Evolutionary conservation across 2,329 filamentous ascomycete species (phyloP), one percentile per base, ranked within the genome.

Genomic region (Nothopassalora personata): DNA sequence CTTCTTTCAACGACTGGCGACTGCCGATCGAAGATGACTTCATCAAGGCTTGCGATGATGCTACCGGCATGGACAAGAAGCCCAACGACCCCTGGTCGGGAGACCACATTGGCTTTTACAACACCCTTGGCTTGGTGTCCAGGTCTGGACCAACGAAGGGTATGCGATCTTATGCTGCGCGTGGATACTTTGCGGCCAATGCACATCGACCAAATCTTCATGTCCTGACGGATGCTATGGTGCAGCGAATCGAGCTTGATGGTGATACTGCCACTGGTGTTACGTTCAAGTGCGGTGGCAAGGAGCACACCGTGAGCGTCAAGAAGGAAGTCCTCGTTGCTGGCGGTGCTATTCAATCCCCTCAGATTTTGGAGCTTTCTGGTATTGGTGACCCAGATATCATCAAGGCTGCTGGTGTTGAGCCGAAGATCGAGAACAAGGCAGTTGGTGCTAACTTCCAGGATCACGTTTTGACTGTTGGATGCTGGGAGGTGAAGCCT

Each of bases 281-380:
- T 13, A 73, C 71, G 11, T 79, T 82, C 63, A 71, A 64, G 8
- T 67, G 73, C 30, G 67, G 70, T 5, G 76, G 76, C 2, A 61
- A 71, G 7, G 67, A 71, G 4, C 68, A 74, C 53, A 66, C 67
- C 4, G 69, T 76, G 3, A 75, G 62, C 9, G 73, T 66, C 62
- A 68, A 64, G 27, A 69, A 70, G 54, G 85, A 87, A 64, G 77
- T 86, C 10, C 78, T 88, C 39, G 70, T 88, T 2, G 80, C 80
- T 4, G 83, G 83, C 0, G 86, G 86, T 0, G 80, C 77, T 30
- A 73, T 82, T 45, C 79, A 80, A 67, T 84, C 81, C 9, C 85
- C 80, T 5, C 83, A 81, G 70, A 73, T 84, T 15, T 77, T 82
- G n/a, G 84, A 87, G 62, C 73, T 86, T 1, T 86, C 83, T 0